phyloP scores from a whole-genome alignment of 192 early-diverging fungal genomes.

The Coemansia asiatica region DNA sequence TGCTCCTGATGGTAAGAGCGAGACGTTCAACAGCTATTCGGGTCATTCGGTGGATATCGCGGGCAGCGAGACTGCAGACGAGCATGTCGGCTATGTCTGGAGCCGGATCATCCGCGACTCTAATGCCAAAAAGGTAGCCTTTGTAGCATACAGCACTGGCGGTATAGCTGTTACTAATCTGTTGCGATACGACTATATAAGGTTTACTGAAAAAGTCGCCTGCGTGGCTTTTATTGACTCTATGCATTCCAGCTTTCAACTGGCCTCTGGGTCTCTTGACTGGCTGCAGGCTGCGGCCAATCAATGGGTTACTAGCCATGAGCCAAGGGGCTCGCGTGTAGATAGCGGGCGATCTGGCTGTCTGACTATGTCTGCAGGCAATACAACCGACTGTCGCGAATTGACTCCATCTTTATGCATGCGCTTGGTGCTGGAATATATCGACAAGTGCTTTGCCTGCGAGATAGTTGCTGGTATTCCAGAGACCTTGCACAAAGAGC shows the following conservation, averaged over 20 bases:
- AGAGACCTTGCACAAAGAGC: too few relatives aligned
- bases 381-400: slow-evolving; percentile 27
- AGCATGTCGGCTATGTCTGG: slow-evolving; percentile 53
- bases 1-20: slow-evolving; percentile 32
- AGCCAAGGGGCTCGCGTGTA: neutral
- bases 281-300: slow-evolving; percentile 26
- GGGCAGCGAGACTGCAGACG: slow-evolving; percentile 45
- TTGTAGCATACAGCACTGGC: slow-evolving; percentile 36
- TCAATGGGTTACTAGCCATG: slow-evolving; percentile 28
- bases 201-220: slow-evolving; percentile 25
- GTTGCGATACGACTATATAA: slow-evolving; percentile 33
- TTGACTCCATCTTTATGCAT: slow-evolving; percentile 35
- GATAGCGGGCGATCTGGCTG: slow-evolving; percentile 20
- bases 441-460: slow-evolving; percentile 22
- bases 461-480: slow-evolving; percentile 10
- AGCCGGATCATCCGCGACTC: slow-evolving; percentile 23
- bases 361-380: slow-evolving; percentile 19
- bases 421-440: slow-evolving; percentile 27
- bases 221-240: slow-evolving; percentile 48
- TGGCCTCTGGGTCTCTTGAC: slow-evolving; percentile 7
- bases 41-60: slow-evolving; percentile 17
- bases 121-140: slow-evolving; percentile 17
- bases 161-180: slow-evolving; percentile 33
- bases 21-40: slow-evolving; percentile 34
- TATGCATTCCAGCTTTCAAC: slow-evolving; percentile 24